Percentiles rank a stretch among this genome's conserved stretches.
phyloP scores from a whole-genome alignment of 768 basidiomycete genomes.

The Mycena olivaceomarginata region DNA sequence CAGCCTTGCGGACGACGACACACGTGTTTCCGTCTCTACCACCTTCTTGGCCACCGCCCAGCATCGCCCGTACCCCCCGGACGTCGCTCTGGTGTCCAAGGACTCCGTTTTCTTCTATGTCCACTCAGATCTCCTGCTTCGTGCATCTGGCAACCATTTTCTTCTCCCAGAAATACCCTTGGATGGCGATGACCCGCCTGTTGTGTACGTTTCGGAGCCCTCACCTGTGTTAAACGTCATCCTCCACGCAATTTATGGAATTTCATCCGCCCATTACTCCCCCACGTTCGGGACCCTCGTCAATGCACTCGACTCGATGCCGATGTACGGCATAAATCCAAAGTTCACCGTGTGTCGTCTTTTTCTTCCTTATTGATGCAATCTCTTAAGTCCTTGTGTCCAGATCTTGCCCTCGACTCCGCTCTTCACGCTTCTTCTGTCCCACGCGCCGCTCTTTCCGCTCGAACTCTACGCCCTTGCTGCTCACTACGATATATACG shows the following conservation, averaged over 20 bases:
- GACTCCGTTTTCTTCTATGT: conserved; percentile 92
- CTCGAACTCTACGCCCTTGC: conserved; percentile 85
- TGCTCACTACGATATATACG: conserved; percentile 77
- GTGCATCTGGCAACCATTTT: conserved; percentile 80
- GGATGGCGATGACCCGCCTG: conserved; percentile 62
- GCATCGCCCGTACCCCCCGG: conserved; percentile 70
- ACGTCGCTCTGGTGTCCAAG: conserved; percentile 79
- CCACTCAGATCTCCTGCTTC: conserved; percentile 75
- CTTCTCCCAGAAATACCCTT: conserved; percentile 68
- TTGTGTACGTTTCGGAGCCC: conserved; percentile 75
- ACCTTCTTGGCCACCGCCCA: conserved; percentile 86
- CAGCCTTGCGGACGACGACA: too few species aligned
- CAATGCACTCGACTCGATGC: conserved; percentile 73
- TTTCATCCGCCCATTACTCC: conserved; percentile 85
- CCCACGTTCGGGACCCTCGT: conserved; percentile 78
- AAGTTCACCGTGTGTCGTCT: conserved; percentile 47
- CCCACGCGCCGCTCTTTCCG: conserved; percentile 80
- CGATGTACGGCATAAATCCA: conserved; percentile 75
- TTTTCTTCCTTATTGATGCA: neutral
- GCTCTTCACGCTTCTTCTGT: conserved; percentile 76
- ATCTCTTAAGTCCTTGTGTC: too few species aligned
- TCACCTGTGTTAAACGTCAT: conserved; percentile 82
- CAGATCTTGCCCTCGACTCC: conserved; percentile 70
- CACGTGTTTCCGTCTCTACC: conserved; percentile 81
- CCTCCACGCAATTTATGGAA: conserved; percentile 82